A percentile compares a stretch with the other conserved stretches of the same genome.
Conservation (phyloP, 2,329 filamentous ascomycete species). For the Ophiostoma australiae region DNA sequence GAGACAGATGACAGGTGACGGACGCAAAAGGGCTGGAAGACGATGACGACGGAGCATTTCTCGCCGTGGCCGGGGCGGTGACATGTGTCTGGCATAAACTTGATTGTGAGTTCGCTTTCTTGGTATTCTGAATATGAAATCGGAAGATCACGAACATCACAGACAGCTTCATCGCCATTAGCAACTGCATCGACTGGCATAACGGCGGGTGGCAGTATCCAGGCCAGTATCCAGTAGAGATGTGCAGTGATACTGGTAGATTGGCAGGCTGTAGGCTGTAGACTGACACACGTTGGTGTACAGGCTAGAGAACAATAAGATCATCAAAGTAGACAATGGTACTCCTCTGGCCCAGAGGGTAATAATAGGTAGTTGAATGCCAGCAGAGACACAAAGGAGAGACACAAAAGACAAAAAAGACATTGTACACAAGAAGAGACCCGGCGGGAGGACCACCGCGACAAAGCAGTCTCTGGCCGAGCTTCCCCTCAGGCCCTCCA, state of each 20-base stretch:
- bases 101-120: background rate
- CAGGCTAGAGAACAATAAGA: constrained; percentile 8
- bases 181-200: background rate
- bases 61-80: background rate
- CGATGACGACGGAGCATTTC: background rate
- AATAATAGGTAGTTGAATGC: background rate
- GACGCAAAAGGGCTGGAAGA: background rate
- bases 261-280: background rate
- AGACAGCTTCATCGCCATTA: background rate
- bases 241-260: too few species aligned
- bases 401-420: background rate
- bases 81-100: background rate
- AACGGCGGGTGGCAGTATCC: too few species aligned
- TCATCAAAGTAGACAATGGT: background rate
- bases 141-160: background rate
- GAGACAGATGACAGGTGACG: background rate
- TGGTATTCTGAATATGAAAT: background rate
- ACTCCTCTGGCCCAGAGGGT: background rate
- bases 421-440: too few species aligned
- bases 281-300: background rate
- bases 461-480: background rate
- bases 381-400: background rate
- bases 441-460: background rate
- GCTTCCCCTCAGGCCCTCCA: too few species aligned
- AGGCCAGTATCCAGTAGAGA: too few species aligned